Evolutionary conservation across 306 rosid genomes (phyloP).

Genomic region (Pueraria montana): DNA sequence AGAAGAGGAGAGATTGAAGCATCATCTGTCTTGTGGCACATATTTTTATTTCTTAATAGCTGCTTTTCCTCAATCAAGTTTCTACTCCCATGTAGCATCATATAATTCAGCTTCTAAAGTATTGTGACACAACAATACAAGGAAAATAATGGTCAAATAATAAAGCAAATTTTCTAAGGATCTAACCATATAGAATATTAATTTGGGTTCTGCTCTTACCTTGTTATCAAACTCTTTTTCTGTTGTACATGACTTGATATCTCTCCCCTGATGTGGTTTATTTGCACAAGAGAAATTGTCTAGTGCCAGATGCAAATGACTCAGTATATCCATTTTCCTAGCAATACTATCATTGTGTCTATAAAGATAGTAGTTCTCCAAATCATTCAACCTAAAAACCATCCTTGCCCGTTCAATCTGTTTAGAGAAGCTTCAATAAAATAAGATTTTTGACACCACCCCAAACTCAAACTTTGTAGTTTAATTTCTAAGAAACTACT

Average conservation of each 20-base stretch:
- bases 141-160: neutral
- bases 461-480: neutral
- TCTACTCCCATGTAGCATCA: constrained; percentile 35
- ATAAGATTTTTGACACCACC: neutral
- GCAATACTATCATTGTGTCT: neutral
- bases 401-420: neutral
- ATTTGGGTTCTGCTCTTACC: neutral
- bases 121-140: neutral
- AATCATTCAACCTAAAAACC: neutral
- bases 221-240: constrained; percentile 32
- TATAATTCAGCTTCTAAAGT: constrained; percentile 43
- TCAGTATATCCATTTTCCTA: neutral
- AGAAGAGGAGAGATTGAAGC: constrained; percentile 2
- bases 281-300: constrained; percentile 14
- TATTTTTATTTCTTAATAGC: constrained; percentile 20
- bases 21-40: neutral
- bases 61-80: constrained; percentile 36
- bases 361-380: neutral
- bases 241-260: neutral
- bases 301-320: neutral
- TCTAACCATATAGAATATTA: neutral
- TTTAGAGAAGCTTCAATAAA: neutral
- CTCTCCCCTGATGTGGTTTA: neutral
- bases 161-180: neutral
- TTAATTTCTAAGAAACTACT: neutral